A percentile compares a stretch with the other conserved stretches of the same genome.
Conservation (phyloP, 2,329 filamentous ascomycete genomes). For the Colletotrichum musicola region DNA sequence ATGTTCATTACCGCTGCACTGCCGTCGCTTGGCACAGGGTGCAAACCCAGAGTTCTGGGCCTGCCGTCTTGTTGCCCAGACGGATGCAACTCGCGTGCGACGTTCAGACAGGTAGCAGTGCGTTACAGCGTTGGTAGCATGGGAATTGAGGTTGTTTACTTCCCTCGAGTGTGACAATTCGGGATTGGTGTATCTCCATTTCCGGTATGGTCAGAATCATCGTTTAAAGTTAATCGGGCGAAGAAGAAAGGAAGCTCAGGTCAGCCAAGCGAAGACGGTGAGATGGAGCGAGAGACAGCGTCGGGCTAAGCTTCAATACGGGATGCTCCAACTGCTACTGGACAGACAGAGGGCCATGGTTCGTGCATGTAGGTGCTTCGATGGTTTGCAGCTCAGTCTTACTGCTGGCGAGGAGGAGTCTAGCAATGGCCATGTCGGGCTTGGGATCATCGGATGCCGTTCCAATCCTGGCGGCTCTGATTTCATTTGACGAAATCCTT, state of each 20-base stretch:
- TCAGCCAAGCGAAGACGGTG: conserved; percentile 15
- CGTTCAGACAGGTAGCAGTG: background rate
- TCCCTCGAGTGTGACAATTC: background rate
- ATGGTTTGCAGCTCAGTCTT: conserved; percentile 1
- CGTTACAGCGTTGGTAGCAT: background rate
- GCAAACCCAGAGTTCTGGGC: conserved; percentile 8
- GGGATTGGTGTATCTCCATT: background rate
- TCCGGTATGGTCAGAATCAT: background rate
- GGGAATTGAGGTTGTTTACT: conserved; percentile 6
- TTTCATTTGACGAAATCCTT: background rate
- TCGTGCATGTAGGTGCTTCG: background rate
- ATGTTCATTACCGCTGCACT: background rate
- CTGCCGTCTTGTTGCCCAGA: conserved; percentile 12
- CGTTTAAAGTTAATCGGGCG: background rate
- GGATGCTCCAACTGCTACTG: background rate
- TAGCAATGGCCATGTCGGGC: background rate
- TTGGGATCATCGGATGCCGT: background rate
- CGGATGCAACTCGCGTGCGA: background rate
- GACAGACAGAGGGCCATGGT: background rate
- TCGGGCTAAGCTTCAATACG: conserved; percentile 13
- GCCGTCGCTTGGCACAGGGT: background rate
- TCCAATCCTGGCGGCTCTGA: background rate
- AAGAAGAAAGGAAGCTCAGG: conserved; percentile 10
- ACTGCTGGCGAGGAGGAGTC: background rate
- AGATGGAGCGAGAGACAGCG: conserved; percentile 22